These are phyloP conservation scores for Rossbeevera mucosa DNA, from an alignment of 768 basidiomycete genomes.

Conservation along the genomic window DNA sequence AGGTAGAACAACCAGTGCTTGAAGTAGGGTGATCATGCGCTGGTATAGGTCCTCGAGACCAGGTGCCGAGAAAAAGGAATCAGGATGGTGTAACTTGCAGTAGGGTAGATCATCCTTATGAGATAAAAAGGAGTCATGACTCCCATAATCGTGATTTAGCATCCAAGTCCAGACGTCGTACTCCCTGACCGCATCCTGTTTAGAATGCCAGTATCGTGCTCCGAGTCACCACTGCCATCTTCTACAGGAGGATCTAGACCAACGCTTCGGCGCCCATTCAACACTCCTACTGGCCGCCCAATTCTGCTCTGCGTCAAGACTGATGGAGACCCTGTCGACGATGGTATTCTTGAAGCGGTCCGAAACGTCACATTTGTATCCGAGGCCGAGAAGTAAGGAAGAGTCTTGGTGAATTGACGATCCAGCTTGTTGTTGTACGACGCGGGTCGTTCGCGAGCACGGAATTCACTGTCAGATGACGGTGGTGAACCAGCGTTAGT, in stretches of 20 bases:
- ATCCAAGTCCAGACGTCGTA: conserved; percentile 18
- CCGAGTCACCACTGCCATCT: conserved; percentile 14
- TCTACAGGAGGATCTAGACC: conserved; percentile 28
- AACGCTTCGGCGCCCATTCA: conserved; percentile 42
- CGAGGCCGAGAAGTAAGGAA: conserved; percentile 40
- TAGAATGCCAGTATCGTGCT: conserved; percentile 15
- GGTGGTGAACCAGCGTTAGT: conserved; percentile 31
- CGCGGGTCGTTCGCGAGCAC: conserved; percentile 24
- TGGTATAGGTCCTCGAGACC: conserved; percentile 24
- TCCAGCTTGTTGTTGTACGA: conserved; percentile 25
- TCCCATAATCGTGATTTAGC: conserved; percentile 17
- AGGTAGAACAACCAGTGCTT: conserved; percentile 12
- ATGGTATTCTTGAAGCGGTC: conserved; percentile 37
- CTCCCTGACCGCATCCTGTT: conserved; percentile 29
- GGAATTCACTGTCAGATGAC: conserved; percentile 26
- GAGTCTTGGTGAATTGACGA: conserved; percentile 28
- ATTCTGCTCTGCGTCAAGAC: conserved; percentile 41
- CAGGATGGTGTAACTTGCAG: conserved; percentile 11
- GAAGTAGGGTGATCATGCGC: conserved; percentile 8
- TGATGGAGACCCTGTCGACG: conserved; percentile 33
- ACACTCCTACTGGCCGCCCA: conserved; percentile 38
- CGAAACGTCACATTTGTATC: conserved; percentile 48
- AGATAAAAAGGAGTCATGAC: conserved; percentile 10
- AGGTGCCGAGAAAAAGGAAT: conserved; percentile 6
- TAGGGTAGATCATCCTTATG: conserved; percentile 2